Percentiles rank a stretch among this genome's conserved stretches.
Evolutionary conservation across 2,329 filamentous ascomycete species (phyloP).

Genomic region (Aspergillus terreus): DNA sequence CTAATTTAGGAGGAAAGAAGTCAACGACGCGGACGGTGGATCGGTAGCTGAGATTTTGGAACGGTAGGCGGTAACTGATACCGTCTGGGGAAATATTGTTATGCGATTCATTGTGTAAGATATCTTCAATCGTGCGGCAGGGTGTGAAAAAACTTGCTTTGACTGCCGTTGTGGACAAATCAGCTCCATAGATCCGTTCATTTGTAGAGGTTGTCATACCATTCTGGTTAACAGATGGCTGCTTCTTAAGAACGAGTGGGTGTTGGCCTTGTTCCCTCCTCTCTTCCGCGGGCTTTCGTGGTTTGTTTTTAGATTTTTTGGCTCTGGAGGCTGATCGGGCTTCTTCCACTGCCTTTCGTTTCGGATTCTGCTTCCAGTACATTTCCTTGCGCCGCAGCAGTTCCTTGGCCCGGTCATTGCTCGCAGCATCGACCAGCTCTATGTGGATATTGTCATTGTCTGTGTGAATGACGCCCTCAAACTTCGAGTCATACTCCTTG

Average conservation of each 20-base stretch:
- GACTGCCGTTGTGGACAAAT: constrained; percentile 36
- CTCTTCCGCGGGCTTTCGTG: constrained; percentile 19
- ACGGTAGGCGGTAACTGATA: constrained; percentile 57
- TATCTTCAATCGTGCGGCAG: constrained; percentile 43
- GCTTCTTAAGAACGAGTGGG: constrained; percentile 17
- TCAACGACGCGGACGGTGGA: constrained; percentile 73
- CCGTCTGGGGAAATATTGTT: constrained; percentile 45
- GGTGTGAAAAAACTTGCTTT: constrained; percentile 42
- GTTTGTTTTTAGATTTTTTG: constrained; percentile 33
- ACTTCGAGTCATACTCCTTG: constrained; percentile 52
- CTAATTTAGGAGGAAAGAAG: constrained; percentile 66
- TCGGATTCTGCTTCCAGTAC: constrained; percentile 53
- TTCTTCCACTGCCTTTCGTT: constrained; percentile 25
- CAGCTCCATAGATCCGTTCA: neutral
- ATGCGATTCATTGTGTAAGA: constrained; percentile 47
- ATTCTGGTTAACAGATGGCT: constrained; percentile 38
- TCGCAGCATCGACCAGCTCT: constrained; percentile 41
- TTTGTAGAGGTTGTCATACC: constrained; percentile 29
- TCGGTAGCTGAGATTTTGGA: constrained; percentile 69
- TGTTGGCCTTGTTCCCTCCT: constrained; percentile 30
- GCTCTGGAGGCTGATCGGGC: constrained; percentile 1
- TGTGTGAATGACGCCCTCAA: constrained; percentile 70
- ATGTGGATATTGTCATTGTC: constrained; percentile 58
- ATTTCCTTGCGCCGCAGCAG: constrained; percentile 61
- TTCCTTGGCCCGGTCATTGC: constrained; percentile 50